Base-by-base conservation (phyloP, 2,329 filamentous ascomycete genomes). In the Apiospora koreana region DNA sequence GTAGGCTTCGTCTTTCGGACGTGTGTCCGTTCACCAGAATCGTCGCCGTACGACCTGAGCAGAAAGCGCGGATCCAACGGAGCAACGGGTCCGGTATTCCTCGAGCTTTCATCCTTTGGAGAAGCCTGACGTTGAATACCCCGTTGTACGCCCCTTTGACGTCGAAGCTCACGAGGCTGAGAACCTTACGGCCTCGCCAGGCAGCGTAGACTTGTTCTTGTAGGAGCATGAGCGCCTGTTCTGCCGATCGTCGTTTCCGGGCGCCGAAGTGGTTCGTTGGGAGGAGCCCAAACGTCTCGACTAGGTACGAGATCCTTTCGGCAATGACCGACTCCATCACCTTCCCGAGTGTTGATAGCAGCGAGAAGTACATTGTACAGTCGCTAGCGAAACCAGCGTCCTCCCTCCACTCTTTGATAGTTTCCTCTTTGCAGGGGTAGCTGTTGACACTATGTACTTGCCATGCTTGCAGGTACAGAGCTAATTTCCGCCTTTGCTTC, bases 61-160 rank as follows among this genome's bases (percentile, higher is more conserved):
- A 79, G 71, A 78, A 79, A 2, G 74, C 71, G 3, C 73, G 69
- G 7, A 77, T 72, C 76, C 67, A 78, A 10, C 45, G 23, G 1
- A 74, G 42, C 23, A 75, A 65, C 1, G 45, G 54, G 23, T 68
- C 31, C 6, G 72, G 76, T n/a, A 79, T 75, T 6, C 74, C 72
- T 68, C 77, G 64, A 18, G 71, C 74, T 43, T 42, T 65, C 35
- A 76, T 66, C 65, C 73, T 72, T 62, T 74, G 58, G 31, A 76
- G 28, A 8, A 76, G 69, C 73, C 78, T 69, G 80, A 76, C 69
- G 41, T 80, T 81, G 35, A 72, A 80, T 18, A 83, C 79, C 21
- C 81, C 75, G 65, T 83, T 83, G 69, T 81, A 83, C 67, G 79
- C 81, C 25, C 80, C 80, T 71, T 83, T 83, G 1, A 83, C 74